A percentile compares a stretch with the other conserved stretches of the same genome.
These are phyloP conservation scores for Trichoderma afroharzianum DNA, from an alignment of 2,329 filamentous ascomycete species.

Conservation along the genomic window DNA sequence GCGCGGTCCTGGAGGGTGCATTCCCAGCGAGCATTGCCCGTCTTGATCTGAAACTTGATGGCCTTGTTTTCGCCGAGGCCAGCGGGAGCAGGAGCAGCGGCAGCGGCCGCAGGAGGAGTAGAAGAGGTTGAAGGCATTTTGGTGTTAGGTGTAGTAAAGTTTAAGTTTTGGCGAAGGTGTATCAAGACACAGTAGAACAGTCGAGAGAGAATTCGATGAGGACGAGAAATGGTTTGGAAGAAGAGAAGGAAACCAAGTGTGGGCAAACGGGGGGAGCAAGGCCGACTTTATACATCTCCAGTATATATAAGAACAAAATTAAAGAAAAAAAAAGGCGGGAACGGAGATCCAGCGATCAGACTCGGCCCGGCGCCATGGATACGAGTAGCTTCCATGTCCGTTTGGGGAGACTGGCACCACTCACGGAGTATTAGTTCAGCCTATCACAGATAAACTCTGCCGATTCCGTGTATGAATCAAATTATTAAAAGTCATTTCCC, in stretches of 20 bases:
- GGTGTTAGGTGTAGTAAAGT: neutral
- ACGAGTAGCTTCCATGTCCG: neutral
- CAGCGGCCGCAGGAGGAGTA: constrained; percentile 20
- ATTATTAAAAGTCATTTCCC: neutral
- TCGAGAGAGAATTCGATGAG: neutral
- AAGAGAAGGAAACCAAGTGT: neutral
- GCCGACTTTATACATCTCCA: neutral
- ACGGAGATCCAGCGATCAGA: constrained; percentile 8
- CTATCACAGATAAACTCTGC: neutral
- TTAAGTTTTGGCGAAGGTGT: neutral
- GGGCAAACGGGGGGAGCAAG: neutral
- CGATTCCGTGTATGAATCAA: neutral
- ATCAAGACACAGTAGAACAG: neutral
- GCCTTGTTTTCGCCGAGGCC: constrained; percentile 36
- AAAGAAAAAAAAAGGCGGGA: neutral
- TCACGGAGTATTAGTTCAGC: neutral
- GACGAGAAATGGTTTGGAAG: neutral
- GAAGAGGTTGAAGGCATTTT: constrained; percentile 23
- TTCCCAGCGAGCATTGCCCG: constrained; percentile 37
- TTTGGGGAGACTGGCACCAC: neutral
- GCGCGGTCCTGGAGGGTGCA: constrained; percentile 44
- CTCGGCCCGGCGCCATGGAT: neutral
- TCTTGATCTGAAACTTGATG: constrained; percentile 46
- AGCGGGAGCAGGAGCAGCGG: constrained; percentile 20
- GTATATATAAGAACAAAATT: neutral